Conservation (phyloP, 495 filamentous ascomycete genomes). For the Venustampulla echinocandica region DNA sequence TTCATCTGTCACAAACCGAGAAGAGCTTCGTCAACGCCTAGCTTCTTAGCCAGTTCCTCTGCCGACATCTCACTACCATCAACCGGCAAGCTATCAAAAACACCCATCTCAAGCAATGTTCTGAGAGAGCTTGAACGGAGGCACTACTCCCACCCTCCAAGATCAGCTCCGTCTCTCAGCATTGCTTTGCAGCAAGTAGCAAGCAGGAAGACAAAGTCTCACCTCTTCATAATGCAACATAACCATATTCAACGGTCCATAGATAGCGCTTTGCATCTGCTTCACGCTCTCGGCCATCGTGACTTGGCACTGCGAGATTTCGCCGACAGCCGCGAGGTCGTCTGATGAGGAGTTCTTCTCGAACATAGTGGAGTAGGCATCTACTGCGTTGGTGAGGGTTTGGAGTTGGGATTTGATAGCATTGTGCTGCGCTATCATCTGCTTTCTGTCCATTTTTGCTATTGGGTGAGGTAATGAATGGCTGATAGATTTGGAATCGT, state of each 20-base stretch:
- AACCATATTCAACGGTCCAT: conserved; percentile 4
- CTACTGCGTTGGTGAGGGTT: too few species aligned
- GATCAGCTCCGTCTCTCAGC: too few species aligned
- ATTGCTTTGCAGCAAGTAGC: too few species aligned
- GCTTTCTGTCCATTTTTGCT: too few species aligned
- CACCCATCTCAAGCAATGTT: conserved; percentile 11
- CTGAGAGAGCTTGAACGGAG: conserved; percentile 3
- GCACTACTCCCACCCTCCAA: neutral
- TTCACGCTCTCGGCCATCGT: neutral
- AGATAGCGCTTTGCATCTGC: neutral
- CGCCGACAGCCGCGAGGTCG: neutral
- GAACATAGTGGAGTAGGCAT: too few species aligned
- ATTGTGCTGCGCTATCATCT: too few species aligned
- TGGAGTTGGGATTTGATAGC: too few species aligned
- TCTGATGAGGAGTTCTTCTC: neutral
- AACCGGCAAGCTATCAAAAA: conserved; percentile 7
- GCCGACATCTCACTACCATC: conserved; percentile 5
- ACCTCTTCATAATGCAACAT: conserved; percentile 4
- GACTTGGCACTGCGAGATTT: neutral
- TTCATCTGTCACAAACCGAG: conserved; percentile 4
- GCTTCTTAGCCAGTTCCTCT: conserved; percentile 3
- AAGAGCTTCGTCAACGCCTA: conserved; percentile 8
- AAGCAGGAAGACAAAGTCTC: neutral
- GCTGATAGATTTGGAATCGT: too few species aligned
- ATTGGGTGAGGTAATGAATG: too few species aligned